Evolutionary conservation across 371 early-diverging fungal genomes (phyloP), one percentile per base, ranked within the genome.

Genomic region (Circinella minor): DNA sequence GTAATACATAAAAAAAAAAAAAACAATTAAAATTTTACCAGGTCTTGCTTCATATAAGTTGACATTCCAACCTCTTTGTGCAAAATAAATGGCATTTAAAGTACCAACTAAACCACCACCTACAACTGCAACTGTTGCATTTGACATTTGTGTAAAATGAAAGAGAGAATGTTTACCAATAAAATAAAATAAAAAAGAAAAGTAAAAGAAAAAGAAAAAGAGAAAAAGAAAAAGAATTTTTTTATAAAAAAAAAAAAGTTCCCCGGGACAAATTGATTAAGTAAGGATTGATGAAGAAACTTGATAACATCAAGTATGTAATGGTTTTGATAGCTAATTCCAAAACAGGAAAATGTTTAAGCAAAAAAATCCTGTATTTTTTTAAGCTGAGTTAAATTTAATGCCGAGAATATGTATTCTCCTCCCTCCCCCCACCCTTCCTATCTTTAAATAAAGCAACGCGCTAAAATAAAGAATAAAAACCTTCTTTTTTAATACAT

Each of bases 51-150:
- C 99, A 74, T 87, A 97, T 51, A 98, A 77, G 43, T 88, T 84
- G 7, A 98, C 98, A 60, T 87, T 78, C 95, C 96, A 97, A 15
- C 96, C 97, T 48, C 94, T 90, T 78, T 91, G 88, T 27, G 96
- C 96, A 89, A 96, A 92, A 80, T 95, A 96, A 61, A 97, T 90
- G 27, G 95, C 94, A 38, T 91, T 84, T 62, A 98, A 87, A 3
- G 94, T 83, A 3, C 99, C 99, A 6, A 98, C 99, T 37, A 96
- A 91, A 18, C 99, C 99, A 55, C 92, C 98, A 48, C 99, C 99
- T 1, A 97, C 88, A 71, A 98, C 86, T 47, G 88, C 90, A 13
- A 91, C 90, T 1, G 73, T 68, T 10, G 79, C 57, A 57, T 57
- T 18, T 27, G 57, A 4, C 57, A 57, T 57, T 57, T 27, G 51